A percentile compares a stretch with the other conserved stretches of the same genome.
Evolutionary conservation across 2,329 filamentous ascomycete species (phyloP).

Genomic region (Bertia moriformis): DNA sequence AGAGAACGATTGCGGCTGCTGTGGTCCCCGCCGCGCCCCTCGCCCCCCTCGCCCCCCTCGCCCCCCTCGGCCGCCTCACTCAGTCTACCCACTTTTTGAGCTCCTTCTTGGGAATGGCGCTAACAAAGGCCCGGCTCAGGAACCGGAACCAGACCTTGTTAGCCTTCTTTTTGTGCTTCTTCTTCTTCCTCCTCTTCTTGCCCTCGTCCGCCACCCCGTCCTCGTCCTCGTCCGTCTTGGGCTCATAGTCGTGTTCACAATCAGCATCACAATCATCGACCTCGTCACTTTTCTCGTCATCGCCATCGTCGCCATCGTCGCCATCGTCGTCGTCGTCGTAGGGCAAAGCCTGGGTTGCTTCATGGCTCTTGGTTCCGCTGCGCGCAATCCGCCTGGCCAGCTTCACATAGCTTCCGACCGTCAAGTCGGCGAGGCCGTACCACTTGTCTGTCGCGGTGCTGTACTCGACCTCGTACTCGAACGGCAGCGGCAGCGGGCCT

Average conservation of each 20-base stretch:
- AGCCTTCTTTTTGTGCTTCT: constrained; percentile 35
- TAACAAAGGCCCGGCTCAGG: constrained; percentile 64
- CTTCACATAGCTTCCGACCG: constrained; percentile 65
- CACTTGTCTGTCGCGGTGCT: constrained; percentile 63
- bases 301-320: constrained; percentile 12
- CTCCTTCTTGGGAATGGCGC: constrained; percentile 52
- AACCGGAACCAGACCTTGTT: constrained; percentile 69
- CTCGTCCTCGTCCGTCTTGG: constrained; percentile 9
- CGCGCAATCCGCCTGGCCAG: constrained; percentile 67
- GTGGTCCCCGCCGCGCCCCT: too few relatives aligned
- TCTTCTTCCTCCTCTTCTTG: constrained; percentile 28
- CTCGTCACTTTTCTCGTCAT: constrained; percentile 10
- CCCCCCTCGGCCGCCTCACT: too few relatives aligned
- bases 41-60: too few relatives aligned
- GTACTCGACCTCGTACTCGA: constrained; percentile 77
- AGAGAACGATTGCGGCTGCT: too few relatives aligned
- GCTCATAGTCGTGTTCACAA: constrained; percentile 3
- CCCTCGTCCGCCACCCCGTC: constrained; percentile 9
- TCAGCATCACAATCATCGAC: too few relatives aligned
- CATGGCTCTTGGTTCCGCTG: constrained; percentile 18
- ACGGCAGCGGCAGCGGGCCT: constrained; percentile 42
- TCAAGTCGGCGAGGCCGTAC: constrained; percentile 69
- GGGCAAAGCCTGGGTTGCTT: too few relatives aligned
- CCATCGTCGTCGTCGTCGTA: constrained; percentile 9
- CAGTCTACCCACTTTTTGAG: constrained; percentile 27